Evolutionary conservation across 768 basidiomycete species (phyloP).

Genomic region (Neoboletus brunneissimus): DNA sequence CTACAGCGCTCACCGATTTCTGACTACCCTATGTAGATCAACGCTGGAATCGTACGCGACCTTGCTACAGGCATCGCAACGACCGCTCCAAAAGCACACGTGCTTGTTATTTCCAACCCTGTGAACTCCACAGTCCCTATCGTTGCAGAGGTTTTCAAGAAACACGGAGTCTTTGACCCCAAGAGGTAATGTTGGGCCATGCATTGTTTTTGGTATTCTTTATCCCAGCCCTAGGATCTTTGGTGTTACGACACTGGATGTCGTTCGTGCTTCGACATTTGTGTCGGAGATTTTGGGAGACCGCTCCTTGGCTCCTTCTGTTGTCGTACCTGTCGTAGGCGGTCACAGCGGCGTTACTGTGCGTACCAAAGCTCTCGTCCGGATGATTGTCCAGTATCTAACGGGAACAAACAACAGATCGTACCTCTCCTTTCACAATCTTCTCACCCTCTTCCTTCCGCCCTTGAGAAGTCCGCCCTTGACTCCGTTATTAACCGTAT

Average conservation of each 20-base stretch:
- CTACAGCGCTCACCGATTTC: neutral
- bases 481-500: constrained; percentile 77
- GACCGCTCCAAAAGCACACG: constrained; percentile 80
- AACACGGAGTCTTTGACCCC: constrained; percentile 85
- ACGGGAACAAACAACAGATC: constrained; percentile 49
- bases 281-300: constrained; percentile 76
- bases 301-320: constrained; percentile 53
- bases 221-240: constrained; percentile 60
- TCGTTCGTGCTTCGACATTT: constrained; percentile 97
- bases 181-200: constrained; percentile 58
- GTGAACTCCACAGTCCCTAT: constrained; percentile 99
- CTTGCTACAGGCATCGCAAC: constrained; percentile 89
- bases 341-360: constrained; percentile 93
- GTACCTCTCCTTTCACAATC: constrained; percentile 93
- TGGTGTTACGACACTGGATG: constrained; percentile 97
- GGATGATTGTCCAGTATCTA: neutral
- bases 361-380: constrained; percentile 18
- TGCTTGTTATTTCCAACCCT: constrained; percentile 98
- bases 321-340: constrained; percentile 88
- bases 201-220: neutral
- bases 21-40: constrained; percentile 59
- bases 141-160: constrained; percentile 93
- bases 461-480: constrained; percentile 43
- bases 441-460: constrained; percentile 68
- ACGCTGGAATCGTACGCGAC: constrained; percentile 94